Conservation (phyloP, 169 alveolate genomes). For the Babesia ovata region DNA sequence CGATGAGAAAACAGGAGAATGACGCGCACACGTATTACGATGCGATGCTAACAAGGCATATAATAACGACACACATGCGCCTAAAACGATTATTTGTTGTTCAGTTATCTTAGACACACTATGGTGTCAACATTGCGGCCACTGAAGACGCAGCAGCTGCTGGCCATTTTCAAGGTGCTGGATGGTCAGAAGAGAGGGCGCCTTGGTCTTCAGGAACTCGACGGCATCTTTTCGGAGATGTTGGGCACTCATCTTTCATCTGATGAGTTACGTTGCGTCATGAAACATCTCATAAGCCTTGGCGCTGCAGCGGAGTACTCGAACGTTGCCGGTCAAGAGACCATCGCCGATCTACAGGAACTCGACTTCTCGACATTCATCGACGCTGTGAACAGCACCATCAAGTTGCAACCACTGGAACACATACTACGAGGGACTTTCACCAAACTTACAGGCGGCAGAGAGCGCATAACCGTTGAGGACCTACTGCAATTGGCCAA, state of each 20-base stretch:
- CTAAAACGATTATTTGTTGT: not conserved
- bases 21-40: constrained; percentile 18
- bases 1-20: not conserved
- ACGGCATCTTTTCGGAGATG: constrained; percentile 21
- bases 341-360: constrained; percentile 6
- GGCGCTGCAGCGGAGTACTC: constrained; percentile 29
- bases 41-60: too few relatives aligned
- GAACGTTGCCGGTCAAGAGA: constrained; percentile 22
- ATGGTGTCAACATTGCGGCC: constrained; percentile 41
- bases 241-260: constrained; percentile 22
- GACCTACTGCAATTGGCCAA: constrained; percentile 44
- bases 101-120: not conserved
- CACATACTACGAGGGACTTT: constrained; percentile 37
- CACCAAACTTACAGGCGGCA: constrained; percentile 42
- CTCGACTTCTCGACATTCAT: constrained; percentile 53
- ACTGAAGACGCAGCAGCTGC: constrained; percentile 49
- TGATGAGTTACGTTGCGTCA: constrained; percentile 27
- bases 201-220: constrained; percentile 26
- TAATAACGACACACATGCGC: too few relatives aligned
- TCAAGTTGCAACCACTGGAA: constrained; percentile 37
- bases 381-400: constrained; percentile 35
- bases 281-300: constrained; percentile 28
- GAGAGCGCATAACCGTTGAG: constrained; percentile 43
- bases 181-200: constrained; percentile 44
- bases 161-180: constrained; percentile 46